Evolutionary conservation across 2,329 filamentous ascomycete genomes (phyloP).

Genomic region (Scedosporium apiospermum): DNA sequence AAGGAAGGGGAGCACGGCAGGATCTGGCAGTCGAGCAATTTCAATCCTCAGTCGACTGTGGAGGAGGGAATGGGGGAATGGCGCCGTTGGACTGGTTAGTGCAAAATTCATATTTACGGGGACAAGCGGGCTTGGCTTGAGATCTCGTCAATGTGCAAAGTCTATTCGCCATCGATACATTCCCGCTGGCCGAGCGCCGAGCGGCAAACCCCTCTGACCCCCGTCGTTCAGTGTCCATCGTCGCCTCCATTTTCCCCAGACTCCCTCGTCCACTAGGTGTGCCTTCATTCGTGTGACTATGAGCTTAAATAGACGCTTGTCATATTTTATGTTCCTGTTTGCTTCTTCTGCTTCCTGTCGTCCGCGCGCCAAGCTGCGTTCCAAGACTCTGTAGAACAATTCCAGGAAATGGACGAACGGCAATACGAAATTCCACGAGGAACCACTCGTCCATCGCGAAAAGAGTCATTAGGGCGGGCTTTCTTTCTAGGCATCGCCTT

Average conservation of each 20-base stretch:
- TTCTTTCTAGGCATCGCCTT: background rate
- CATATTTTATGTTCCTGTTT: background rate
- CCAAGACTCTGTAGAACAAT: background rate
- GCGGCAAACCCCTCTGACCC: background rate
- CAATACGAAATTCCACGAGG: background rate
- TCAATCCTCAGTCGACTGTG: background rate
- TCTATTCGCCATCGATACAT: background rate
- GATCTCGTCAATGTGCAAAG: background rate
- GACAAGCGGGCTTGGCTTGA: background rate
- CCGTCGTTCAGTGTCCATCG: background rate
- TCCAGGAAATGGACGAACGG: background rate
- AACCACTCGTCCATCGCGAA: background rate
- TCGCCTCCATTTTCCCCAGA: background rate
- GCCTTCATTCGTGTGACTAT: background rate
- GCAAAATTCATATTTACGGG: background rate
- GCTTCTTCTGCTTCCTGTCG: background rate
- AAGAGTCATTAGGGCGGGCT: background rate
- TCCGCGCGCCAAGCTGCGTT: background rate
- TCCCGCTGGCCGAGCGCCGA: background rate
- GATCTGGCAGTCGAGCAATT: no score
- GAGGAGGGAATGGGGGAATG: background rate
- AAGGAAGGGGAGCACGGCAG: no score
- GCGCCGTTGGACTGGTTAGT: background rate
- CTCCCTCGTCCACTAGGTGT: background rate
- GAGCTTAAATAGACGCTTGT: background rate